Conservation (phyloP, 345 rosid species). For the Pistacia vera region DNA sequence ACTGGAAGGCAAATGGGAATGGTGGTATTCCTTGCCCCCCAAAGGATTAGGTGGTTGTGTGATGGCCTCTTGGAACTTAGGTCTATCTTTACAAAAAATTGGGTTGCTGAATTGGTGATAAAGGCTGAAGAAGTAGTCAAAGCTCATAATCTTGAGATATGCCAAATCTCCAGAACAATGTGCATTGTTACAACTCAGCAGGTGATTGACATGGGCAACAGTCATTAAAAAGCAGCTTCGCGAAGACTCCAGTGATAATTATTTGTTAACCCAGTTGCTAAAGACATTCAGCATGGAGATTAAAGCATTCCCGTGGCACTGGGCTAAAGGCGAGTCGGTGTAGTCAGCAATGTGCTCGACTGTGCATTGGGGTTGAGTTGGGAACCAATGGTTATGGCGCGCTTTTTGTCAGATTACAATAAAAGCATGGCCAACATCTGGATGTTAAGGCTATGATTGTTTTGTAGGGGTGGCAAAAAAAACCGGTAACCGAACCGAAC, state of each 20-base stretch:
- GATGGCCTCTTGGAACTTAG: slow-evolving; percentile 31
- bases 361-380: slow-evolving; percentile 56
- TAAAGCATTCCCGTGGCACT: slow-evolving; percentile 62
- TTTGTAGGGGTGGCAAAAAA: slow-evolving; percentile 1
- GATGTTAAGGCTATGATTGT: slow-evolving; percentile 46
- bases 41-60: slow-evolving; percentile 39
- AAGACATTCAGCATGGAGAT: slow-evolving; percentile 37
- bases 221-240: slow-evolving; percentile 41
- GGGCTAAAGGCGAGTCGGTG: slow-evolving; percentile 67
- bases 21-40: slow-evolving; percentile 45
- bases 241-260: slow-evolving; percentile 49
- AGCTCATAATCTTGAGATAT: slow-evolving; percentile 1
- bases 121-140: slow-evolving; percentile 36
- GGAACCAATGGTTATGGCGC: slow-evolving; percentile 76
- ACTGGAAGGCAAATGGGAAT: slow-evolving; percentile 46
- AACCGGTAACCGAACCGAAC: no score
- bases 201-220: slow-evolving; percentile 18
- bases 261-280: slow-evolving; percentile 47
- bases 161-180: background rate
- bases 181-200: slow-evolving; percentile 40
- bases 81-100: slow-evolving; percentile 29
- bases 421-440: slow-evolving; percentile 31
- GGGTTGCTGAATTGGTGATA: slow-evolving; percentile 38
- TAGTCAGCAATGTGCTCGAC: slow-evolving; percentile 57
- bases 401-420: slow-evolving; percentile 49